Evolutionary conservation across 345 rosid genomes (phyloP).

Genomic region (Eutrema heterophyllum): DNA sequence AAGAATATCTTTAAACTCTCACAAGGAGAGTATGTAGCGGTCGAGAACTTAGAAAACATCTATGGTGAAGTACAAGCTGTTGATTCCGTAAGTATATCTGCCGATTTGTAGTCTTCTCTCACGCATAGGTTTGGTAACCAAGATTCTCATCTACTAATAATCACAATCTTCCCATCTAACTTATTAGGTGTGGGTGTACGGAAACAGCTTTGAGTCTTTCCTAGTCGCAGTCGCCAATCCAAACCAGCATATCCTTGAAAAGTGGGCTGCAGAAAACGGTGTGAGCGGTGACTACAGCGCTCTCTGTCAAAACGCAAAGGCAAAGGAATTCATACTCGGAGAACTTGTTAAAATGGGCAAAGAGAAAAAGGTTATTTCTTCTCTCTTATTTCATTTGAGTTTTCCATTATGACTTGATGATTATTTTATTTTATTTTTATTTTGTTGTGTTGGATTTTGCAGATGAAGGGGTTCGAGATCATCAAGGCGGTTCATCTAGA

Average conservation of each 20-base stretch:
- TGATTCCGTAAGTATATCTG: slow-evolving; percentile 51
- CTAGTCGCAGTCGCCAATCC: slow-evolving; percentile 71
- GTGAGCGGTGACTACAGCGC: slow-evolving; percentile 50
- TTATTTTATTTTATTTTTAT: background rate
- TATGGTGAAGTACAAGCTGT: slow-evolving; percentile 51
- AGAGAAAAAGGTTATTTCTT: slow-evolving; percentile 55
- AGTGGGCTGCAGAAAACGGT: slow-evolving; percentile 61
- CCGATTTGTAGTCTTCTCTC: background rate
- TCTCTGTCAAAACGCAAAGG: slow-evolving; percentile 58
- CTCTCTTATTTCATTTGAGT: background rate
- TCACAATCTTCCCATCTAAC: background rate
- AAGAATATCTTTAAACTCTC: slow-evolving; percentile 89
- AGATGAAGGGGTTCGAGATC: slow-evolving; percentile 82
- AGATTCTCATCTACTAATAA: background rate
- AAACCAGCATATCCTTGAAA: slow-evolving; percentile 55
- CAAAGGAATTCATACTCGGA: slow-evolving; percentile 55
- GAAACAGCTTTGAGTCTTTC: slow-evolving; percentile 82
- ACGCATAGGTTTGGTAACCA: background rate
- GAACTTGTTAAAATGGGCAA: slow-evolving; percentile 63
- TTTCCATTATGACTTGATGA: background rate
- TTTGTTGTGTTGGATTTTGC: slow-evolving; percentile 18
- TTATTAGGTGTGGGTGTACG: slow-evolving; percentile 79
- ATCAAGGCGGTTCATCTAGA: slow-evolving; percentile 77
- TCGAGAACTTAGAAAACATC: slow-evolving; percentile 80
- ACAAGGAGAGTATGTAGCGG: slow-evolving; percentile 93